Evolutionary conservation across 1,284 basidiomycete genomes (phyloP).

Genomic region (Phylloporus gajari): DNA sequence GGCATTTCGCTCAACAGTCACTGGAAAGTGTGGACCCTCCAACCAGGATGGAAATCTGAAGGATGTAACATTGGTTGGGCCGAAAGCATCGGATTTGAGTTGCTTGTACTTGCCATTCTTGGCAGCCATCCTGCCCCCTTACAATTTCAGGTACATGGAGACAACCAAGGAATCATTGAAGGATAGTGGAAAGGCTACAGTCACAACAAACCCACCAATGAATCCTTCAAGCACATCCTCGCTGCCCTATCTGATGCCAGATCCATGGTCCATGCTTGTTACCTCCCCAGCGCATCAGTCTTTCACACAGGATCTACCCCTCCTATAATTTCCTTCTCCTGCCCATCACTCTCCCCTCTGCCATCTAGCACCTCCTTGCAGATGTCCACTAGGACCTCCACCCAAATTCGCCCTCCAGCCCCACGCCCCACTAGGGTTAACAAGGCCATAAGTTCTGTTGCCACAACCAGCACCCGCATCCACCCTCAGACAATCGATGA

Average conservation of each 20-base stretch:
- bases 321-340: background rate
- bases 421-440: too few species aligned
- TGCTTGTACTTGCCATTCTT: conserved; percentile 38
- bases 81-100: conserved; percentile 13
- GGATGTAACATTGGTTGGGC: conserved; percentile 30
- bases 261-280: background rate
- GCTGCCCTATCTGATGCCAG: background rate
- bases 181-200: conserved; percentile 52
- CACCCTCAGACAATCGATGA: too few species aligned
- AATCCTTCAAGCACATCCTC: conserved; percentile 38
- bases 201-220: conserved; percentile 36
- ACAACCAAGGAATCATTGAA: conserved; percentile 53
- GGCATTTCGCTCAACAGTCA: conserved; percentile 9
- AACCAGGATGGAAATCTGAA: background rate
- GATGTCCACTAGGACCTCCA: background rate
- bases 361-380: background rate
- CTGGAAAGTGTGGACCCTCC: background rate
- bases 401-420: background rate
- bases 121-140: background rate
- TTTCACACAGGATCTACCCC: background rate
- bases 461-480: too few species aligned
- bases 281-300: background rate
- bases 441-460: too few species aligned
- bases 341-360: background rate
- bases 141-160: conserved; percentile 39